Evolutionary conservation across 2,329 filamentous ascomycete species (phyloP).

Genomic region (Fusarium nisikadoi): DNA sequence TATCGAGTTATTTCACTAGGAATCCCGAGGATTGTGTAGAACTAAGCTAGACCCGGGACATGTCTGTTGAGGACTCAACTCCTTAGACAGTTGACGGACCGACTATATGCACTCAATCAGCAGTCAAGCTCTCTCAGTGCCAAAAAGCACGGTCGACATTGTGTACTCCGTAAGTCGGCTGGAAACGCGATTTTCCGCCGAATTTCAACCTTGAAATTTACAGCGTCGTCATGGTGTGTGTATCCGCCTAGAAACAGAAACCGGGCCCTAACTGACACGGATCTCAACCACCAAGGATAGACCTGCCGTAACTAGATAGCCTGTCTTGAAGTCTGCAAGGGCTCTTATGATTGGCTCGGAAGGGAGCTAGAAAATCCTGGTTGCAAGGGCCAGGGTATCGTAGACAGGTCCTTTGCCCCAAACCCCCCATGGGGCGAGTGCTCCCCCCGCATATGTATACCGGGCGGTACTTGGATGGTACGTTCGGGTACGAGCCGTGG

Average conservation of each 20-base stretch:
- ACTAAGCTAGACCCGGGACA: background rate
- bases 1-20: background rate
- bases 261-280: background rate
- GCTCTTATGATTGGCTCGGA: slow-evolving; percentile 29
- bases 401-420: slow-evolving; percentile 28
- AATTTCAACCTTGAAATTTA: background rate
- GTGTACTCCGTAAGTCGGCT: background rate
- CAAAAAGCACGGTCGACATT: background rate
- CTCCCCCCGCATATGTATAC: slow-evolving; percentile 22
- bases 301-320: slow-evolving; percentile 38
- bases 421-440: slow-evolving; percentile 30
- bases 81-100: background rate
- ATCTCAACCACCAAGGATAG: slow-evolving; percentile 17
- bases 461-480: slow-evolving; percentile 23
- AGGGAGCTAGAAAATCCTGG: slow-evolving; percentile 19
- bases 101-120: background rate
- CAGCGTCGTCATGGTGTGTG: background rate
- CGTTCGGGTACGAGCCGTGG: background rate
- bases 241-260: background rate
- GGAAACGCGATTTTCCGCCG: slow-evolving; percentile 2
- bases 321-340: slow-evolving; percentile 1
- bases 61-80: background rate
- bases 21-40: background rate
- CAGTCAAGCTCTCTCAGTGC: background rate
- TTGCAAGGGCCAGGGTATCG: slow-evolving; percentile 6